phyloP scores from a whole-genome alignment of 1,284 basidiomycete genomes.

The Apiotrichum akiyoshidainum region DNA sequence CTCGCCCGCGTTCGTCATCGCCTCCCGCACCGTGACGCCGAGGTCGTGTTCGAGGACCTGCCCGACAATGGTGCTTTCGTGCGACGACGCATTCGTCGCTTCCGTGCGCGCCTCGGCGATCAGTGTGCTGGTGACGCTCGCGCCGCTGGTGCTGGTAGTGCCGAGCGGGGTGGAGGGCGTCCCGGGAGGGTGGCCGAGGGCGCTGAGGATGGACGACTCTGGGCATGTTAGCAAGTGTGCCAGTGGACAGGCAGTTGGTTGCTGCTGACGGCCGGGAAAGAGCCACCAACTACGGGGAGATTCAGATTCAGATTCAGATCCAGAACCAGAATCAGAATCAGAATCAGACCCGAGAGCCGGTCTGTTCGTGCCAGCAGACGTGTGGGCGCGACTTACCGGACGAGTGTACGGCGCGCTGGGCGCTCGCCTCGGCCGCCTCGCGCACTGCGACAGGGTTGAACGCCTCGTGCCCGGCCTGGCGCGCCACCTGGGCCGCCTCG shows the following conservation, averaged over 20 bases:
- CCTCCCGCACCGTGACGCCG: slow-evolving; percentile 35
- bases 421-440: slow-evolving; percentile 35
- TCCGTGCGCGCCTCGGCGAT: slow-evolving; percentile 11
- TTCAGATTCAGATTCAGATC: no score
- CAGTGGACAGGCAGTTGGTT: slow-evolving; percentile 21
- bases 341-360: no score
- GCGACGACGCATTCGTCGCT: slow-evolving; percentile 15
- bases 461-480: slow-evolving; percentile 22
- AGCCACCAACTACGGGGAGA: no score
- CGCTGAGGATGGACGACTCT: slow-evolving; percentile 6
- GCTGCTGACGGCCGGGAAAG: no score
- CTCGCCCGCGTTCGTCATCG: slow-evolving; percentile 39
- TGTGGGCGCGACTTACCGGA: no score
- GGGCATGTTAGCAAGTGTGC: neutral
- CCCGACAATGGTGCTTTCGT: slow-evolving; percentile 21
- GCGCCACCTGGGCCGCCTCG: slow-evolving; percentile 28
- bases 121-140: slow-evolving; percentile 5
- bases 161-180: neutral
- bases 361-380: no score
- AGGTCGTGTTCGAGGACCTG: slow-evolving; percentile 34
- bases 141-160: slow-evolving; percentile 10
- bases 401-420: slow-evolving; percentile 20
- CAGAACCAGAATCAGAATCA: no score
- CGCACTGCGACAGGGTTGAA: slow-evolving; percentile 38
- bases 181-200: slow-evolving; percentile 4